These are phyloP conservation scores for Tylopilus cervinicoccineus DNA, from an alignment of 768 basidiomycete genomes.

Conservation along the genomic window DNA sequence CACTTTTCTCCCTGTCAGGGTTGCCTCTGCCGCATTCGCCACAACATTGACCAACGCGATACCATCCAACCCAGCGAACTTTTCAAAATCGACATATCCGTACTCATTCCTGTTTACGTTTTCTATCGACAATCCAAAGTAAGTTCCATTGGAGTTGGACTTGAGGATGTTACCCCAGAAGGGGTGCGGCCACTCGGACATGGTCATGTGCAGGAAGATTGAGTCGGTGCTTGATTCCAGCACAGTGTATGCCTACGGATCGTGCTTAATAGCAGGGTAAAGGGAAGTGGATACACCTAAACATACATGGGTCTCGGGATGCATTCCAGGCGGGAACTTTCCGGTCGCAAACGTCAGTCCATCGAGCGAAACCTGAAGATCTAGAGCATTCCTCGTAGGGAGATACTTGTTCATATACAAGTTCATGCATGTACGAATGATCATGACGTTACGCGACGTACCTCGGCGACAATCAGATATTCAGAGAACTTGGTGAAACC, in stretches of 20 bases:
- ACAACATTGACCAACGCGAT: conserved; percentile 94
- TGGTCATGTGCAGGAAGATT: conserved; percentile 95
- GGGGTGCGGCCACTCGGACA: conserved; percentile 67
- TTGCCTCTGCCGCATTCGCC: conserved; percentile 72
- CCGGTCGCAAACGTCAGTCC: conserved; percentile 83
- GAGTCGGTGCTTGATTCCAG: conserved; percentile 92
- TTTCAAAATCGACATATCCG: conserved; percentile 97
- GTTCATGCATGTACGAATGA: conserved; percentile 19
- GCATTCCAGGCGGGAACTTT: conserved; percentile 86
- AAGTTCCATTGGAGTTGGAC: conserved; percentile 98
- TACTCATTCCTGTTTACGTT: conserved; percentile 85
- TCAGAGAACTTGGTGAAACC: conserved; percentile 98
- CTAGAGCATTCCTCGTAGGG: conserved; percentile 53
- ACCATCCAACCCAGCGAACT: conserved; percentile 93
- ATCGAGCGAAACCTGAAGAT: conserved; percentile 90
- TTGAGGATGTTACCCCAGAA: conserved; percentile 92
- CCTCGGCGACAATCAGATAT: conserved; percentile 93
- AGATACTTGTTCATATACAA: conserved; percentile 40
- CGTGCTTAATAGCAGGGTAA: not conserved
- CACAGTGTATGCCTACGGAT: conserved; percentile 77
- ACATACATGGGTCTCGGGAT: conserved; percentile 84
- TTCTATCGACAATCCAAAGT: conserved; percentile 83
- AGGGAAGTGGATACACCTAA: not conserved
- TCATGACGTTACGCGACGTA: conserved; percentile 32
- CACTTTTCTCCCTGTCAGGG: conserved; percentile 64